Evolutionary conservation across 495 filamentous ascomycete species (phyloP), one percentile per base, ranked within the genome.

Genomic region (Hypoxylon fuscum): DNA sequence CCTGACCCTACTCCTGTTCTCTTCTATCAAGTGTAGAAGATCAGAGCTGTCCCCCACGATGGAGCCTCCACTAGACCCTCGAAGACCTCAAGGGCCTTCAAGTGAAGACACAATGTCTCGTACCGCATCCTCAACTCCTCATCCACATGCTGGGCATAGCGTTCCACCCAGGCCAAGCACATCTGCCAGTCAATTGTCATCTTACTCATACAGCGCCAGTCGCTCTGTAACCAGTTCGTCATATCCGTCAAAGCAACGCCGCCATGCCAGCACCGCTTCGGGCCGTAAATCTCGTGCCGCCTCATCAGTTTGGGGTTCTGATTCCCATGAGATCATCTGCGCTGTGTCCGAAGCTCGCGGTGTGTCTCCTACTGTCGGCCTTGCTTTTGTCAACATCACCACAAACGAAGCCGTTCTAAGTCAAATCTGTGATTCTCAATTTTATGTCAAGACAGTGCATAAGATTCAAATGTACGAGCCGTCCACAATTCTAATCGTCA

Each of bases 331-430:
- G 46, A 86, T 97, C 62, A 77, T 97, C 38, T 98, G 94, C 68
- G 93, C 95, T n/a, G 77, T 97, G 52, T 90, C 89, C 59, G 95
- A 99, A 74, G 92, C 89, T 45, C 88, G 90, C 34, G 91, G 92
- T 10, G 82, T 94, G 23, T 89, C 91, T 44, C 90, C 90, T 14
- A 91, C 86, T n/a, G 88, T 98, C 20, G 96, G 94, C 6, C 79
- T 98, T 45, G 91, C 95, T 12, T 91, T 94, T 59, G 79, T 98
- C 66, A 96, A 98, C 71, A 76, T 96, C 7, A 88, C 88, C 37
- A 92, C 90, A 9, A 88, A 77, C 27, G 90, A 95, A 72, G 89
- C 88, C 11, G 86, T 95, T 32, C 76, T 98, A 10, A 96, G 91
- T 71, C 92, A 97, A 66, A 92, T 96, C 51, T 91, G 89, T 70